Conservation (phyloP, 345 rosid genomes). For the Noccaea caerulescens region DNA sequence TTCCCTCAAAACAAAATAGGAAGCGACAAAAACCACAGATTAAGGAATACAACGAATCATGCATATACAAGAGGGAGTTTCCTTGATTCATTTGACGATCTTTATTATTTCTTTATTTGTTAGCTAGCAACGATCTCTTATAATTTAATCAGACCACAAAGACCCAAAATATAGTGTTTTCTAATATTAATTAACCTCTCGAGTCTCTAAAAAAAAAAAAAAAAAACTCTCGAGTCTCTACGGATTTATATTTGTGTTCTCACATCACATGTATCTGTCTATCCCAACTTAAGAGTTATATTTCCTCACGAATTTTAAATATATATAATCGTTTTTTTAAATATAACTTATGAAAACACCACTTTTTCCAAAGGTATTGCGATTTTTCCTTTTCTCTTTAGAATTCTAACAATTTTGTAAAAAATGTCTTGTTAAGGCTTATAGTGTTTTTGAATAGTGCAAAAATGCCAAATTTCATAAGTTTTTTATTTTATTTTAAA, state of each 20-base stretch:
- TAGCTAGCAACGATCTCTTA: neutral
- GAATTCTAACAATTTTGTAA: neutral
- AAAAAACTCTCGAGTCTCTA: no score
- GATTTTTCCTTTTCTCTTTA: neutral
- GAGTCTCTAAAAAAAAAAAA: neutral
- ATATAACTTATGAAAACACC: neutral
- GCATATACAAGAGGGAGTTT: slow-evolving; percentile 26
- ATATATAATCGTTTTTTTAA: neutral
- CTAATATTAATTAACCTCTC: slow-evolving; percentile 9
- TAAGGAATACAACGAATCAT: slow-evolving; percentile 23
- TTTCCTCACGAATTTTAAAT: neutral
- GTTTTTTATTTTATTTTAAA: neutral
- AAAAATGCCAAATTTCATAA: slow-evolving; percentile 1
- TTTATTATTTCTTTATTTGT: slow-evolving; percentile 4
- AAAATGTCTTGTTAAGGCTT: neutral
- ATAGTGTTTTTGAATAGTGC: neutral
- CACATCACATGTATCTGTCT: neutral
- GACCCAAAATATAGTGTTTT: neutral
- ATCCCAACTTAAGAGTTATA: neutral
- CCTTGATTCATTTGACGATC: slow-evolving; percentile 12
- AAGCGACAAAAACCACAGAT: slow-evolving; percentile 13
- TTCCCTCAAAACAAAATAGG: slow-evolving; percentile 7
- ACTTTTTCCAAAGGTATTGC: neutral
- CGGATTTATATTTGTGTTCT: no score
- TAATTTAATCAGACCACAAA: slow-evolving; percentile 15